Conservation (phyloP, 116 monocot species). For the Phalaenopsis hybrid region DNA sequence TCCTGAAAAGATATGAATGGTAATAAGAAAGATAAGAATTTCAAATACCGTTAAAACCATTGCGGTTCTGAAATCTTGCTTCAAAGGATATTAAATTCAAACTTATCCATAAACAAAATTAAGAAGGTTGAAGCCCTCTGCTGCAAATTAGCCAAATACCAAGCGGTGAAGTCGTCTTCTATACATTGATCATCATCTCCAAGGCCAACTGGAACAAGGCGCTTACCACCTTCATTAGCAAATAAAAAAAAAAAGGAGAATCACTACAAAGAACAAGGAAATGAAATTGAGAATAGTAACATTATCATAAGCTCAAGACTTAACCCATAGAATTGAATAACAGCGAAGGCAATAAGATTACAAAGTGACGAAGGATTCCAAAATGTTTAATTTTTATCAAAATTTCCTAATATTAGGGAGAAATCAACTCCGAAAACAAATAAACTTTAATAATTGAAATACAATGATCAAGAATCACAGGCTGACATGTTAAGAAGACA, state of each 20-base stretch:
- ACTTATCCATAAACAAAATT: background rate
- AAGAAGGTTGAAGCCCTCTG: background rate
- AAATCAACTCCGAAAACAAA: background rate
- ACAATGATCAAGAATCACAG: background rate
- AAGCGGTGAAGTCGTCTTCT: constrained; percentile 91
- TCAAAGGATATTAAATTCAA: background rate
- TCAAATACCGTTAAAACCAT: background rate
- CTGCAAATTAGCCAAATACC: constrained; percentile 31
- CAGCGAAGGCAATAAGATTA: background rate
- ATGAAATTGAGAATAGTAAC: background rate
- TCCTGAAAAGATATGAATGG: constrained; percentile 36
- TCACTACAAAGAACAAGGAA: background rate
- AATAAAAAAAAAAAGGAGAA: background rate
- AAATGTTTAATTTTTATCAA: background rate
- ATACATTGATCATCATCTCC: constrained; percentile 99
- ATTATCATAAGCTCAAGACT: background rate
- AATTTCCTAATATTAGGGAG: background rate
- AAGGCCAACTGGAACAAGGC: constrained; percentile 64
- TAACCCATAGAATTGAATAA: background rate
- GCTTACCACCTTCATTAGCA: constrained; percentile 55
- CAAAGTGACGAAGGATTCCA: background rate
- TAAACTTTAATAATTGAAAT: background rate
- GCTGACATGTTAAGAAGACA: background rate
- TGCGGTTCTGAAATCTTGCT: background rate
- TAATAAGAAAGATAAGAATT: background rate